These are phyloP conservation scores for Apiospora marii DNA, from an alignment of 2,329 filamentous ascomycete species.

Conservation along the genomic window DNA sequence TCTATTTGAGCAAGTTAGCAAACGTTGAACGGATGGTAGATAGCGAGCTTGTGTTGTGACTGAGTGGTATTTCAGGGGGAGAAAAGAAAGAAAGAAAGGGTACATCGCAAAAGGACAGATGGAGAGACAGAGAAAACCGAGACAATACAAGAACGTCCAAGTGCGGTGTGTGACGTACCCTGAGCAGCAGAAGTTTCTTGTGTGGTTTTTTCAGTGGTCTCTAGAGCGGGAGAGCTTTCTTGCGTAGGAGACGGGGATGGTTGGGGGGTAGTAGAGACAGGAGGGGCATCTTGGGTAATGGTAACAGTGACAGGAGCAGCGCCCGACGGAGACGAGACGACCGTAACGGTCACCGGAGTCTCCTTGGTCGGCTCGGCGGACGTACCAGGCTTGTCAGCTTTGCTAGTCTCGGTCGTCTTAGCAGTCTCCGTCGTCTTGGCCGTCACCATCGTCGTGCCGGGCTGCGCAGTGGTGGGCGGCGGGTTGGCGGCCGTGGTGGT, in stretches of 20 bases:
- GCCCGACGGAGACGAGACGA: constrained; percentile 10
- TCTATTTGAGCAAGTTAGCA: neutral
- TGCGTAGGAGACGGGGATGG: constrained; percentile 18
- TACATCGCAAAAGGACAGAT: neutral
- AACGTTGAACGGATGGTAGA: neutral
- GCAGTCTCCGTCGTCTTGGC: constrained; percentile 36
- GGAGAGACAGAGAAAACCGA: neutral
- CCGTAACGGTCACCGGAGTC: constrained; percentile 30
- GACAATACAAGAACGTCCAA: constrained; percentile 16
- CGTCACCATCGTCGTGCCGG: constrained; percentile 30
- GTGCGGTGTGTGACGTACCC: constrained; percentile 25
- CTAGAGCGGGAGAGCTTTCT: constrained; percentile 23
- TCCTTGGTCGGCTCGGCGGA: constrained; percentile 35
- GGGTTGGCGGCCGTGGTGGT: constrained; percentile 4
- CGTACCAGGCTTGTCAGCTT: constrained; percentile 39
- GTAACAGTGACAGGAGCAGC: constrained; percentile 20
- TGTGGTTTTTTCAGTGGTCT: constrained; percentile 25
- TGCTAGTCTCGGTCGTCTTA: constrained; percentile 35
- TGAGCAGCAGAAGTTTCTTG: constrained; percentile 25
- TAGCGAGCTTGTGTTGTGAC: neutral
- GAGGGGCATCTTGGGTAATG: constrained; percentile 29
- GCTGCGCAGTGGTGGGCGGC: constrained; percentile 21
- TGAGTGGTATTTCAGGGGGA: neutral
- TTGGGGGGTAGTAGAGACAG: constrained; percentile 29
- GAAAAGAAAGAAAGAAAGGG: neutral